phyloP scores from a whole-genome alignment of 2,329 filamentous ascomycete genomes.

The Xylaria sp. region DNA sequence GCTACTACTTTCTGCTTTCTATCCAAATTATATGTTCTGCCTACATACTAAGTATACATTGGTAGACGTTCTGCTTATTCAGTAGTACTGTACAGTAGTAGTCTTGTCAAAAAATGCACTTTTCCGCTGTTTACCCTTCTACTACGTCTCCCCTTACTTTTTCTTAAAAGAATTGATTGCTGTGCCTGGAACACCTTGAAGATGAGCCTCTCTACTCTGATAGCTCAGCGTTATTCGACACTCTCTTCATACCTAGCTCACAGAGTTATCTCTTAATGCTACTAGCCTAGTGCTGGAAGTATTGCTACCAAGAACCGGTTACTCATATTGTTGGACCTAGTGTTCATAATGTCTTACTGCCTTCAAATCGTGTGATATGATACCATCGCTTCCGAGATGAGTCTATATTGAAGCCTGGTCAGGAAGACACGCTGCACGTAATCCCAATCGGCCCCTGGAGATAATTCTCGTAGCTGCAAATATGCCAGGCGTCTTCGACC shows the following conservation, averaged over 20 bases:
- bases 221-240: background rate
- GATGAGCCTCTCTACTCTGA: background rate
- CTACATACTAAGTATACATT: no score
- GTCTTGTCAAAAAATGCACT: no score
- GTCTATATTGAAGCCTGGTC: background rate
- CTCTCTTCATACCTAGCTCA: background rate
- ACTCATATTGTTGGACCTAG: background rate
- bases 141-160: background rate
- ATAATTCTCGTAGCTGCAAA: background rate
- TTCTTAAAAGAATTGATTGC: background rate
- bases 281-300: no score
- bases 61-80: no score
- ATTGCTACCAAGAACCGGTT: no score
- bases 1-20: background rate
- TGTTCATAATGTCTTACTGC: conserved; percentile 13
- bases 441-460: background rate
- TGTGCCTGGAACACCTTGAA: background rate
- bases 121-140: background rate
- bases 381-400: conserved; percentile 14
- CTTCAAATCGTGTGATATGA: conserved; percentile 23
- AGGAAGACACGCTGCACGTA: background rate
- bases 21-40: no score
- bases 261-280: background rate
- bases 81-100: no score
- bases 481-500: no score